phyloP scores from a whole-genome alignment of 768 basidiomycete species.

The Serendipita sp. region DNA sequence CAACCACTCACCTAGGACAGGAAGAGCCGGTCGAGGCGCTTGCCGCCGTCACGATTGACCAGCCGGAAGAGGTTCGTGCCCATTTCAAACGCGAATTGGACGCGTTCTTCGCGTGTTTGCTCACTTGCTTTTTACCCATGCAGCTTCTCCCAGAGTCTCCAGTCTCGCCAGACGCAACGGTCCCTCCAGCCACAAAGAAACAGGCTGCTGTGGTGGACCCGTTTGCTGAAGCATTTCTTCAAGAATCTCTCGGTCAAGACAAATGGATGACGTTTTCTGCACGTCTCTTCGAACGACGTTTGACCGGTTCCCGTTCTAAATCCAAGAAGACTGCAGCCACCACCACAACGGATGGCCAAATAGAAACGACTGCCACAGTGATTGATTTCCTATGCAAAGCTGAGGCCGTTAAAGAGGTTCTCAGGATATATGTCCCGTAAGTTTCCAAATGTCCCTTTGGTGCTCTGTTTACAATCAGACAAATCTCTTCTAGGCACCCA shows the following conservation, averaged over 20 bases:
- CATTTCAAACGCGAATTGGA: neutral
- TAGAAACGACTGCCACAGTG: slow-evolving; percentile 16
- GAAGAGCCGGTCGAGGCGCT: neutral
- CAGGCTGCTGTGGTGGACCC: slow-evolving; percentile 18
- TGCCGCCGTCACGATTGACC: neutral
- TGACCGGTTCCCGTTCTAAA: slow-evolving; percentile 22
- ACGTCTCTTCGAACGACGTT: slow-evolving; percentile 30
- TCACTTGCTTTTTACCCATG: neutral
- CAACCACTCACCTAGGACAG: neutral
- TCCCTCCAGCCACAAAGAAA: neutral
- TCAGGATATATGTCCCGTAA: slow-evolving; percentile 33
- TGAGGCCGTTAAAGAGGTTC: slow-evolving; percentile 34
- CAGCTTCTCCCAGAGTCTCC: neutral
- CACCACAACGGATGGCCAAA: slow-evolving; percentile 3
- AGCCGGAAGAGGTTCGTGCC: neutral
- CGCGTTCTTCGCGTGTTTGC: neutral
- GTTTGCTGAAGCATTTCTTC: slow-evolving; percentile 28
- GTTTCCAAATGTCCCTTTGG: slow-evolving; percentile 13
- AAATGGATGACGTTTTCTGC: slow-evolving; percentile 32
- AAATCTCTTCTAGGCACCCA: slow-evolving; percentile 24
- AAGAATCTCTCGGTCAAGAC: slow-evolving; percentile 26
- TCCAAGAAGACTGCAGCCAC: slow-evolving; percentile 16
- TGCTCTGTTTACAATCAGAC: neutral
- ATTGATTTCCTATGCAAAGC: slow-evolving; percentile 39
- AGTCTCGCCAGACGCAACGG: neutral